These are phyloP conservation scores for Colletotrichum abscissum DNA, from an alignment of 2,329 filamentous ascomycete species.

Conservation along the genomic window DNA sequence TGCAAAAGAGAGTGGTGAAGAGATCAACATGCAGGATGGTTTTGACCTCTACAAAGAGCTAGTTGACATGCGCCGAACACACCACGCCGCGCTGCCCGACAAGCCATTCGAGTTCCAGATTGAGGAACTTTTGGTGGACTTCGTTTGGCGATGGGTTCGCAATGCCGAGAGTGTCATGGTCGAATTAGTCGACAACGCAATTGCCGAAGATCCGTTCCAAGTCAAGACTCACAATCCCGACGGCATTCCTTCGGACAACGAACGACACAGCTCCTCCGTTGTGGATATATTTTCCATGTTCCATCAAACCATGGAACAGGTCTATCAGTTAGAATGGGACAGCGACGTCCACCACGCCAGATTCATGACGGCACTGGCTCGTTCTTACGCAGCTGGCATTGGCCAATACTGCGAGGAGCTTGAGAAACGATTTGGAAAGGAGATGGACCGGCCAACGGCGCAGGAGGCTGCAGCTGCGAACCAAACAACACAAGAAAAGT, in stretches of 20 bases:
- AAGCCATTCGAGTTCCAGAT: constrained; percentile 87
- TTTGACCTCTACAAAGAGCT: constrained; percentile 94
- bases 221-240: constrained; percentile 75
- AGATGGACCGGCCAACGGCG: constrained; percentile 93
- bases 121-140: constrained; percentile 86
- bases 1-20: constrained; percentile 74
- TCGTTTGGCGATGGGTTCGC: constrained; percentile 95
- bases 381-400: constrained; percentile 84
- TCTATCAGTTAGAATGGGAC: constrained; percentile 89
- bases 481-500: constrained; percentile 90
- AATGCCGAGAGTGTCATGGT: constrained; percentile 83
- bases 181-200: constrained; percentile 87
- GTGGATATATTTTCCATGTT: constrained; percentile 95
- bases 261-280: constrained; percentile 92
- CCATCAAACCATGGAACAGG: constrained; percentile 89
- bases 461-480: constrained; percentile 84
- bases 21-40: constrained; percentile 89
- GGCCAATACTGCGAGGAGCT: constrained; percentile 92
- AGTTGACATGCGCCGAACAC: constrained; percentile 84
- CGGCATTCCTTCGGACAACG: constrained; percentile 76
- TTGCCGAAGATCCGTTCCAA: constrained; percentile 89
- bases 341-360: constrained; percentile 94
- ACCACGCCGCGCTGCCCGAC: constrained; percentile 78
- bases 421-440: constrained; percentile 84
- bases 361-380: constrained; percentile 95